Base-by-base conservation (phyloP, 139 green algal species). In the Spirogloea muscicola region DNA sequence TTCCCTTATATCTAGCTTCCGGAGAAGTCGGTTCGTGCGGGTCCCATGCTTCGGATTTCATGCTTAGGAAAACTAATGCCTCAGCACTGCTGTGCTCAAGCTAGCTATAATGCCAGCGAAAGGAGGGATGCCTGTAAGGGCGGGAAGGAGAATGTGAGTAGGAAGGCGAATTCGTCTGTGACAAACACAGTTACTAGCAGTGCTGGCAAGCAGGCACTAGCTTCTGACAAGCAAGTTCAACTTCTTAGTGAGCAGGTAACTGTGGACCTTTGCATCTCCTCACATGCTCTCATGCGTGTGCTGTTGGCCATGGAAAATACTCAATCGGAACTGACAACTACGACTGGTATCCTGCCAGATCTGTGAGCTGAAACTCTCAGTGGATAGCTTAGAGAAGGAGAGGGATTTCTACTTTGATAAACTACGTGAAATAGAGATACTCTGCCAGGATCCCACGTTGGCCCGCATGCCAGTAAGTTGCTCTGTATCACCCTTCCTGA, bases 371-470 rank as follows among this genome's bases (percentile, higher is more conserved):
- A 88, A 89, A 77, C 63, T 94, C 2, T 85, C 76, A 4, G 85
- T 91, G 16, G 84, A 88, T 49, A 81, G 59, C 36, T 42, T 76
- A 6, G 81, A 87, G 71, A 81, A 86, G 76, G 86, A 91, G 68
- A 80, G 85, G 5, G 88, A 96, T 72, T 95, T 95, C 59, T 96
- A 96, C 82, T 97, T 95, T 83, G 87, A 87, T 58, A 97, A 98
- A 86, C 87, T 99, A 59, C 86, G 92, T 0, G 93, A 97, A 79
- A 91, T 99, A n/a, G 94, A 99, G 86, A 91, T 97, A 67, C 76
- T 99, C 25, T 97, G 93, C 86, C 92, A 97, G 78, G 77, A 16
- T 21, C 63, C 40, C n/a, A 58, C 41, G 10, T 10, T 73, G 13
- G 49, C 36, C 6, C 33, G 16, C 1, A 29, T 72, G 21, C 42